Evolutionary conservation across 768 basidiomycete genomes (phyloP).

Genomic region (Amanita pseudoporphyria): DNA sequence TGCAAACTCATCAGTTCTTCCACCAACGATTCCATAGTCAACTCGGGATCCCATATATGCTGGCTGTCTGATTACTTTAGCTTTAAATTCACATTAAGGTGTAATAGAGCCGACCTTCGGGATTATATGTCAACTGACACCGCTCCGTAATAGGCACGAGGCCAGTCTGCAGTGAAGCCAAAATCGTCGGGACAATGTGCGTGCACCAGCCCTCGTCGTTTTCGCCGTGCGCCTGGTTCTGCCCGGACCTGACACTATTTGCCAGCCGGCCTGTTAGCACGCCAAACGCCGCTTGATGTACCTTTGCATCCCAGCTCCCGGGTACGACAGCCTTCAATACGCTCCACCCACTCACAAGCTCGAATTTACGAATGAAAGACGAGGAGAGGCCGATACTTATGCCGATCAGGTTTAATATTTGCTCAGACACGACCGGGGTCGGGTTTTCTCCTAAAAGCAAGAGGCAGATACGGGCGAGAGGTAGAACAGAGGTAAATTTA

Average conservation of each 20-base stretch:
- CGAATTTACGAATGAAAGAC: constrained; percentile 74
- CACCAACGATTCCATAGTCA: constrained; percentile 49
- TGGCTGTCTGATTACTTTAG: constrained; percentile 4
- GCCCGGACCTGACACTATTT: neutral
- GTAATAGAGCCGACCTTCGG: constrained; percentile 10
- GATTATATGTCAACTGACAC: constrained; percentile 18
- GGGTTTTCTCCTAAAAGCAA: constrained; percentile 77
- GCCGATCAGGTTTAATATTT: constrained; percentile 50
- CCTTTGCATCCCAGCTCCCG: constrained; percentile 51
- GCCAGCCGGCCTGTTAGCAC: constrained; percentile 45
- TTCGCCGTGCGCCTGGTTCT: constrained; percentile 13
- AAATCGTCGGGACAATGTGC: constrained; percentile 61
- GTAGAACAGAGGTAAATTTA: constrained; percentile 67
- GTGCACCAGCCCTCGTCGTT: constrained; percentile 43
- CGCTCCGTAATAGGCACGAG: constrained; percentile 28
- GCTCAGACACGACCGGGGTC: constrained; percentile 42
- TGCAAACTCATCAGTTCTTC: constrained; percentile 67
- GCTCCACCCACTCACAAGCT: constrained; percentile 78
- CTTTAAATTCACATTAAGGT: neutral
- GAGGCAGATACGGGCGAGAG: constrained; percentile 68
- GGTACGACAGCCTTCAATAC: constrained; percentile 64
- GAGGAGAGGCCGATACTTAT: constrained; percentile 44
- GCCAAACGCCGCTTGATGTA: constrained; percentile 63
- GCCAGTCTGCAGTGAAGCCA: constrained; percentile 57
- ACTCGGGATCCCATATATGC: constrained; percentile 16